Conservation (phyloP, 2,329 filamentous ascomycete species). For the Xylariaceae sp. region DNA sequence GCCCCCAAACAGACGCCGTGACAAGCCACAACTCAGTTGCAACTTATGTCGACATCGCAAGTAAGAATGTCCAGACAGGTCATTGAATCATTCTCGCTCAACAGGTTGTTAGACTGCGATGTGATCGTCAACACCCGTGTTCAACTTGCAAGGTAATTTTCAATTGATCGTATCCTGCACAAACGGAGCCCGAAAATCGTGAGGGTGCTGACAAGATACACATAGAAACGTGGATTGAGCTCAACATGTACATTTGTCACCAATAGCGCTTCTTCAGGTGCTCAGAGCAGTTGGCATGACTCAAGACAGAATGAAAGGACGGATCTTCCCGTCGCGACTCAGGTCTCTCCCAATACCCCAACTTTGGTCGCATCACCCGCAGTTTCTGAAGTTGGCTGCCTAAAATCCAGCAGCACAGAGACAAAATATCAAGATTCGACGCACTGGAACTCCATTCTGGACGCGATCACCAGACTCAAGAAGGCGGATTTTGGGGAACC, state of each 20-base stretch:
- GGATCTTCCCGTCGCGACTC: neutral
- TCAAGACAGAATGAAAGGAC: constrained; percentile 14
- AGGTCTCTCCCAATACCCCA: neutral
- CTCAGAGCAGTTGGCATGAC: constrained; percentile 19
- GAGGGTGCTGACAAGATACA: neutral
- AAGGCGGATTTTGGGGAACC: constrained; percentile 12
- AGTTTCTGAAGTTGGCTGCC: constrained; percentile 16
- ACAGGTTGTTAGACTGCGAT: constrained; percentile 14
- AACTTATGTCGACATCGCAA: constrained; percentile 22
- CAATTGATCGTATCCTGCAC: too few species aligned
- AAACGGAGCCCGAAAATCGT: too few species aligned
- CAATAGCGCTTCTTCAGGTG: neutral
- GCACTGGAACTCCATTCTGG: constrained; percentile 21
- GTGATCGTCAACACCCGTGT: constrained; percentile 23
- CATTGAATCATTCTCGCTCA: neutral
- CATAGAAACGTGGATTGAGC: constrained; percentile 18
- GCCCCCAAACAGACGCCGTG: constrained; percentile 22
- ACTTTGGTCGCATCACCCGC: constrained; percentile 4
- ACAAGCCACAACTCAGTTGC: constrained; percentile 24
- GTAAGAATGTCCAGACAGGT: constrained; percentile 10
- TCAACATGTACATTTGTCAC: constrained; percentile 18
- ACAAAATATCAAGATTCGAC: constrained; percentile 21
- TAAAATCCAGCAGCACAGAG: constrained; percentile 18
- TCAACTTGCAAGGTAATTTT: constrained; percentile 18
- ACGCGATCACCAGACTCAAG: constrained; percentile 21